Conservation (phyloP, 179 eudicot genomes). For the Spergularia azorica region DNA sequence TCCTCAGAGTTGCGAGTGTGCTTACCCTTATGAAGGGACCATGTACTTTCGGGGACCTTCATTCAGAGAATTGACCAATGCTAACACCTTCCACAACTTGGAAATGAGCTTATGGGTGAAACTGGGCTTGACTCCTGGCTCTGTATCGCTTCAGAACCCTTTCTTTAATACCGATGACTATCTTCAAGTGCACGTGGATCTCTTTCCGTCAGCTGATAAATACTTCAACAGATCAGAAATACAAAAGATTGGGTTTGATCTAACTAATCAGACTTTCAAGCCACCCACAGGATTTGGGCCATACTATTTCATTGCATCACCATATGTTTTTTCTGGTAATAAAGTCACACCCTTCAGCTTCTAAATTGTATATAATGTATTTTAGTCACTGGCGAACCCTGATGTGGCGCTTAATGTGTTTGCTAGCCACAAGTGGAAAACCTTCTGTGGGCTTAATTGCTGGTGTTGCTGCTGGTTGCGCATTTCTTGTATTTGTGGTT, state of each 20-base stretch:
- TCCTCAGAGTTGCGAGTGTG: slow-evolving; percentile 87
- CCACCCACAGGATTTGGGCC: slow-evolving; percentile 84
- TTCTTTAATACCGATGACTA: slow-evolving; percentile 67
- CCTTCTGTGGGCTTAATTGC: slow-evolving; percentile 41
- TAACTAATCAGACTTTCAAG: slow-evolving; percentile 80
- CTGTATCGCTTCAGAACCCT: slow-evolving; percentile 77
- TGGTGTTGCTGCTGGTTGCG: slow-evolving; percentile 56
- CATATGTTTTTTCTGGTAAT: slow-evolving; percentile 73
- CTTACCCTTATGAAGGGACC: slow-evolving; percentile 85
- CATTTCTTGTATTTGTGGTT: slow-evolving; percentile 52
- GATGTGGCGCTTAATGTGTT: not conserved
- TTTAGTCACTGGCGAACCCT: not conserved
- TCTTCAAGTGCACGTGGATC: slow-evolving; percentile 62
- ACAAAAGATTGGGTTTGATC: slow-evolving; percentile 62
- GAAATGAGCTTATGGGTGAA: slow-evolving; percentile 72
- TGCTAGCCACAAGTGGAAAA: slow-evolving; percentile 41
- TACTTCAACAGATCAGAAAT: slow-evolving; percentile 66
- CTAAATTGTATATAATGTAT: not conserved
- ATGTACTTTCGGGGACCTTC: slow-evolving; percentile 78
- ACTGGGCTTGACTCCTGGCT: slow-evolving; percentile 69
- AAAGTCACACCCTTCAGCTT: slow-evolving; percentile 6
- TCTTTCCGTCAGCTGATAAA: slow-evolving; percentile 59
- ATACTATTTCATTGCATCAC: slow-evolving; percentile 66
- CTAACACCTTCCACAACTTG: slow-evolving; percentile 54
- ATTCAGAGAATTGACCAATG: slow-evolving; percentile 67